Percentiles rank a stretch among this genome's conserved stretches.
phyloP scores from a whole-genome alignment of 768 basidiomycete genomes.

The Pulveroboletus frians region DNA sequence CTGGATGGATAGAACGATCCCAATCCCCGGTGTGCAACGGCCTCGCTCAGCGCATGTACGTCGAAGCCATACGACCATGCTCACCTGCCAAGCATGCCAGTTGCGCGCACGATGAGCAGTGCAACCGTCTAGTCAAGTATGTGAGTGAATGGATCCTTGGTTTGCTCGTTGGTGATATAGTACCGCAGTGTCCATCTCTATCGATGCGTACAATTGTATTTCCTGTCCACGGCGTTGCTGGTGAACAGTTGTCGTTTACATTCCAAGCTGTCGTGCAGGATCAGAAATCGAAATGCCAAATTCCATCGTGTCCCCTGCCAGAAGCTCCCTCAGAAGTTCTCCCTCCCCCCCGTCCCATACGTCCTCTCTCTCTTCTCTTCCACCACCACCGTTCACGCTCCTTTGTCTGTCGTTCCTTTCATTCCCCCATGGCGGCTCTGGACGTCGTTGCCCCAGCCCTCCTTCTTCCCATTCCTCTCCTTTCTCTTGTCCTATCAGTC shows the following conservation, averaged over 20 bases:
- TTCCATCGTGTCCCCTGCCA: slow-evolving; percentile 1
- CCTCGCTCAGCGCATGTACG: too few species aligned
- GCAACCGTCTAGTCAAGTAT: background rate
- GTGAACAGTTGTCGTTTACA: background rate
- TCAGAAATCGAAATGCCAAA: slow-evolving; percentile 20
- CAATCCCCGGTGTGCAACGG: too few species aligned
- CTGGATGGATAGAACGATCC: too few species aligned
- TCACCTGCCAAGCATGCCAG: too few species aligned
- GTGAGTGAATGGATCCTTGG: slow-evolving; percentile 5
- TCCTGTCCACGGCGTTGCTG: background rate
- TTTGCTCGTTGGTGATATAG: slow-evolving; percentile 7
- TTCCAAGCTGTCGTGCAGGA: slow-evolving; percentile 10
- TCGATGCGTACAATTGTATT: too few species aligned
- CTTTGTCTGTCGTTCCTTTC: slow-evolving; percentile 17
- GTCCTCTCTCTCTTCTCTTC: background rate
- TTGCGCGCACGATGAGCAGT: too few species aligned
- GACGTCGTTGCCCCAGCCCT: slow-evolving; percentile 25
- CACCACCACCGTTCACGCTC: slow-evolving; percentile 7
- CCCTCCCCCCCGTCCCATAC: background rate
- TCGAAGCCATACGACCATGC: too few species aligned
- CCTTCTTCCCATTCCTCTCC: slow-evolving; percentile 20
- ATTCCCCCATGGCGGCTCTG: slow-evolving; percentile 18
- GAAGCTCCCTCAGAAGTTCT: background rate
- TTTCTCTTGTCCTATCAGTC: slow-evolving; percentile 14
- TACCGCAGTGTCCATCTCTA: background rate